phyloP scores from a whole-genome alignment of 1,284 basidiomycete species.

The Cerioporus squamosus region DNA sequence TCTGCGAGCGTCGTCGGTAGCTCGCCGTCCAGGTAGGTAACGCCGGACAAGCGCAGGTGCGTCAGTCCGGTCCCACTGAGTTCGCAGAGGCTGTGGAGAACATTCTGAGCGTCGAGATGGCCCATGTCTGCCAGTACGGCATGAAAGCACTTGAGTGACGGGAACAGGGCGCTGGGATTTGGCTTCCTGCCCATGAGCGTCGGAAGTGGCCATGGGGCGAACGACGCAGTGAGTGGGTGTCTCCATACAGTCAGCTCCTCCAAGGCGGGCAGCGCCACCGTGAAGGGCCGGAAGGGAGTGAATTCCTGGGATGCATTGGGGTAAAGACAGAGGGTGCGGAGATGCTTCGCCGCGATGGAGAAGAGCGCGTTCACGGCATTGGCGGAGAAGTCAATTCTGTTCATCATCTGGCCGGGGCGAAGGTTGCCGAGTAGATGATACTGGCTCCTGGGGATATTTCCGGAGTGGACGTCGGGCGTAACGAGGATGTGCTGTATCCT shows the following conservation, averaged over 20 bases:
- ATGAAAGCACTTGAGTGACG: constrained; percentile 1
- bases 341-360: constrained; percentile 1
- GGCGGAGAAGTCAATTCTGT: not conserved
- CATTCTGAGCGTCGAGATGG: not conserved
- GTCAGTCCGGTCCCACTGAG: constrained; percentile 2
- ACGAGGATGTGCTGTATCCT: not conserved
- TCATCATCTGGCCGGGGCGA: too few species aligned
- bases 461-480: not conserved
- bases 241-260: constrained; percentile 12
- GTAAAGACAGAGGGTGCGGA: constrained; percentile 8
- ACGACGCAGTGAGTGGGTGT: constrained; percentile 1
- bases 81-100: not conserved
- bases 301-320: not conserved
- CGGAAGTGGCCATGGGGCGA: not conserved
- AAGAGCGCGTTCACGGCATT: not conserved
- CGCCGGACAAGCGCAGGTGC: constrained; percentile 11
- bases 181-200: not conserved
- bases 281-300: not conserved
- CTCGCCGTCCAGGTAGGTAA: constrained; percentile 4
- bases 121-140: not conserved
- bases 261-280: not conserved
- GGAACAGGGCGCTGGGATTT: not conserved
- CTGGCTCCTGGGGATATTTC: not conserved
- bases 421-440: not conserved
- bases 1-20: not conserved